Evolutionary conservation across 208 protist species (phyloP), one percentile per base, ranked within the genome.

Genomic region (Crithidia brevicula): DNA sequence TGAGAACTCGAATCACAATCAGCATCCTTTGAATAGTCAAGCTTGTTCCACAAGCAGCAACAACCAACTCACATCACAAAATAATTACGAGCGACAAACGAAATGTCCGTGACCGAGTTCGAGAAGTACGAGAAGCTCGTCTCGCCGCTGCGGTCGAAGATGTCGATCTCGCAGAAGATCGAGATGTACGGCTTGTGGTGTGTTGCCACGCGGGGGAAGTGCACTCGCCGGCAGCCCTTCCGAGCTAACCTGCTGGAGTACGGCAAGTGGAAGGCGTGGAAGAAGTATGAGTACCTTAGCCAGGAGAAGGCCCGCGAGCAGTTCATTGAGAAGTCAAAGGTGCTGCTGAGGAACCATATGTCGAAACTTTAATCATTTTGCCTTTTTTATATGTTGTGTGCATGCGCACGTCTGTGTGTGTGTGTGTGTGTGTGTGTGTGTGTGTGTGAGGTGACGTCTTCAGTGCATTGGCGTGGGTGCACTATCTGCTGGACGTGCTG

Each of bases 121-220:
- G 65, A 81, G 43, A 70, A 72, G 28, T 87, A 74, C 40, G 74
- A 68, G 52, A 85, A 86, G 65, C 28, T 79, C 1, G 45, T 82
- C 20, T 67, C 42, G 16, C 56, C 69, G 22, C 40, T 77, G 49
- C 77, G 75, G 49, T 77, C 78, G 43, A 83, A 79, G 22, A 74
- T 96, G 76, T 85, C 67, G 34, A 70, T 93, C 22, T 27, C 66
- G 27, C 77, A 83, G 50, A 96, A 96, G 71, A 85, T 92, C 1
- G 78, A 91, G 67, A 82, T 96, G 68, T 96, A 96, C 58, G 91
- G 88, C 0, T 67, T 96, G 60, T 96, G 85, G 85, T 90, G 88
- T 54, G 86, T 93, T 28, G 87, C 83, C 15, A 85, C 64, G 42
- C 79, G 80, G 38, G 92, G 84, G 1, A 82, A 84, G 47, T 91